A percentile compares a stretch with the other conserved stretches of the same genome.
These are phyloP conservation scores for Fusarium neocosmosporiellum DNA, from an alignment of 2,329 filamentous ascomycete genomes.

Conservation along the genomic window DNA sequence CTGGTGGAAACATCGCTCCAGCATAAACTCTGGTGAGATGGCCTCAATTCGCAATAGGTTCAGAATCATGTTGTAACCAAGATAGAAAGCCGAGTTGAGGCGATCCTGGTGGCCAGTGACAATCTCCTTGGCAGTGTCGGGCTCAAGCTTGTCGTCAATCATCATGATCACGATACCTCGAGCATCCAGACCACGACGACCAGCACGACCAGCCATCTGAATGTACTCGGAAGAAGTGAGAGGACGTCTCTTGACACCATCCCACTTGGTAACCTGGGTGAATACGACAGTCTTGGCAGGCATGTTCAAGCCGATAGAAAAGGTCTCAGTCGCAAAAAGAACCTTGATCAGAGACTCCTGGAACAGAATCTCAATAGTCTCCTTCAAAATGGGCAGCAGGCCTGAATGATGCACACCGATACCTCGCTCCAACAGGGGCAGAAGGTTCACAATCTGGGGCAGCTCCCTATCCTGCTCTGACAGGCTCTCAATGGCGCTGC, in stretches of 20 bases:
- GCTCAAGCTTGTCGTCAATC: constrained; percentile 97
- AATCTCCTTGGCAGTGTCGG: constrained; percentile 91
- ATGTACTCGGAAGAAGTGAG: constrained; percentile 96
- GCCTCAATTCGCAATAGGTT: constrained; percentile 97
- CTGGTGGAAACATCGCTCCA: constrained; percentile 98
- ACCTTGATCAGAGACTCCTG: constrained; percentile 98
- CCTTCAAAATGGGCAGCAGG: constrained; percentile 93
- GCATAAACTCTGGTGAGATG: constrained; percentile 98
- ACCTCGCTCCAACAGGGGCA: constrained; percentile 88
- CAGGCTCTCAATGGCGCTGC: constrained; percentile 90
- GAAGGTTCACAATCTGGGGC: constrained; percentile 89
- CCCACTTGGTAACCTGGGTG: constrained; percentile 94
- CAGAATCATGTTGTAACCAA: constrained; percentile 99
- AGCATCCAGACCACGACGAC: constrained; percentile 95
- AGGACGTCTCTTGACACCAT: constrained; percentile 83
- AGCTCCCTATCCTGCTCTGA: constrained; percentile 91
- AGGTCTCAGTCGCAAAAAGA: constrained; percentile 96
- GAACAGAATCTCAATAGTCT: constrained; percentile 98
- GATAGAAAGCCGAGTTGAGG: constrained; percentile 95
- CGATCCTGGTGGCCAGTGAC: constrained; percentile 97
- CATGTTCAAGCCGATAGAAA: constrained; percentile 99
- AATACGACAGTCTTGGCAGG: constrained; percentile 99
- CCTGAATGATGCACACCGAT: constrained; percentile 98
- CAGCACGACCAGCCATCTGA: constrained; percentile 97
- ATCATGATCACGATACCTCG: constrained; percentile 99